Conservation (phyloP, 176 grass and related monocot species). For the Oryza officinalis region DNA sequence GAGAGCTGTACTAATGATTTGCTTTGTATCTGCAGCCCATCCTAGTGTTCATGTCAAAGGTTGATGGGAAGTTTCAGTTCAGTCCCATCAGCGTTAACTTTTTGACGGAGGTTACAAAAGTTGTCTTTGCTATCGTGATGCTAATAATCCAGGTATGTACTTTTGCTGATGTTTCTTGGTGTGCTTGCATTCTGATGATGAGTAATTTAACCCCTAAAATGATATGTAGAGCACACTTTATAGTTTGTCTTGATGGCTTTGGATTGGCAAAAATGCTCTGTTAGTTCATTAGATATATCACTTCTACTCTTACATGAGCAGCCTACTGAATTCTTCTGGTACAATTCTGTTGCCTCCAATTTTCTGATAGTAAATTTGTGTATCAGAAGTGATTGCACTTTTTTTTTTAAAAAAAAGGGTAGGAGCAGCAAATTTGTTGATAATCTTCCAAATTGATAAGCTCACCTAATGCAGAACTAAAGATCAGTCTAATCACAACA, state of each 20-base stretch:
- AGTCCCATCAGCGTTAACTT: slow-evolving; percentile 97
- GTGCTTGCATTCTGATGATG: not conserved
- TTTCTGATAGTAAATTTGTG: not conserved
- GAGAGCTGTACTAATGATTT: slow-evolving; percentile 19
- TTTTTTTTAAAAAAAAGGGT: not conserved
- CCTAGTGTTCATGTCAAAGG: slow-evolving; percentile 97
- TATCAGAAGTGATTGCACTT: not conserved
- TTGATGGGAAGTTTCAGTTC: slow-evolving; percentile 93
- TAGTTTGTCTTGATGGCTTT: slow-evolving; percentile 19
- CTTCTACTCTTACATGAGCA: not conserved
- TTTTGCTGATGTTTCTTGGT: slow-evolving; percentile 5
- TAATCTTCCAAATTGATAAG: not conserved
- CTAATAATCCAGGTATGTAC: slow-evolving; percentile 81
- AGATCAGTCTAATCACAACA: not conserved
- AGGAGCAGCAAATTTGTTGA: not conserved
- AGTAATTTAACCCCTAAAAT: not conserved
- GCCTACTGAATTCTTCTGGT: not conserved
- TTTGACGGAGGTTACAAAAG: slow-evolving; percentile 86
- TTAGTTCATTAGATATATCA: not conserved
- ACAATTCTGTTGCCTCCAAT: not conserved
- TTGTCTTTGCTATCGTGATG: slow-evolving; percentile 87
- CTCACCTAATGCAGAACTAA: not conserved
- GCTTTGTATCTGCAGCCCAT: slow-evolving; percentile 71
- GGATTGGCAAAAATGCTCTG: slow-evolving; percentile 1
- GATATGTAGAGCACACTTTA: not conserved